Percentiles rank a stretch among this genome's conserved stretches.
Conservation (phyloP, 2,329 filamentous ascomycete species). For the Mycogone perniciosa region DNA sequence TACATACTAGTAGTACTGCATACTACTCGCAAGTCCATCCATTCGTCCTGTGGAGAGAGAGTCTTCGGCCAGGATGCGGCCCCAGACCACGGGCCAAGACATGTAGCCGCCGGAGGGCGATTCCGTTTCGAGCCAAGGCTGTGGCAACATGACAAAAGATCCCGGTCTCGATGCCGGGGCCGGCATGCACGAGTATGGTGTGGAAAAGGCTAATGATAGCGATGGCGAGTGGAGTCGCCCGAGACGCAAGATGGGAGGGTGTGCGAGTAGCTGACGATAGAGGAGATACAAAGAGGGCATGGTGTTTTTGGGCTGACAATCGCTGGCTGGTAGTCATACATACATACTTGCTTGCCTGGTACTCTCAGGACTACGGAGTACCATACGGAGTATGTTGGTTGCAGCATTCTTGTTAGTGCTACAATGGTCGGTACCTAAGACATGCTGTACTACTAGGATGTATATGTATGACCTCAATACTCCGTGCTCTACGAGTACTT, state of each 20-base stretch:
- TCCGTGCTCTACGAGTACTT: too few species aligned
- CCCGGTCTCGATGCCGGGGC: conserved; percentile 12
- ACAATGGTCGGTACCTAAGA: too few species aligned
- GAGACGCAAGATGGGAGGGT: conserved; percentile 2
- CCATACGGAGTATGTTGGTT: too few species aligned
- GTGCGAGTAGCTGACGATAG: neutral
- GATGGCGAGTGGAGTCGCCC: conserved; percentile 1
- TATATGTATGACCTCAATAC: too few species aligned
- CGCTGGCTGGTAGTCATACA: neutral
- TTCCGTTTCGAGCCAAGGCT: conserved; percentile 17
- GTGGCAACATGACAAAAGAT: conserved; percentile 17
- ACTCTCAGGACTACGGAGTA: too few species aligned
- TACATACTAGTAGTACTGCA: too few species aligned
- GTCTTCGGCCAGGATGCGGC: neutral
- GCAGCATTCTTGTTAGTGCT: too few species aligned
- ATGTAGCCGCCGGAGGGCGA: conserved; percentile 16
- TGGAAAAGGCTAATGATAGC: neutral
- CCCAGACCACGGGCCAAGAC: conserved; percentile 14
- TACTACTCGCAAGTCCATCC: too few species aligned
- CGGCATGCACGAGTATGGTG: neutral
- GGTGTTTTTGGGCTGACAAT: too few species aligned
- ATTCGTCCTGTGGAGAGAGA: neutral
- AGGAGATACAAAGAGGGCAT: too few species aligned
- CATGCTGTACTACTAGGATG: too few species aligned
- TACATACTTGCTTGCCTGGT: too few species aligned